Evolutionary conservation across 108 stramenopile genomes (phyloP).

Genomic region (Skeletonema menzelii): DNA sequence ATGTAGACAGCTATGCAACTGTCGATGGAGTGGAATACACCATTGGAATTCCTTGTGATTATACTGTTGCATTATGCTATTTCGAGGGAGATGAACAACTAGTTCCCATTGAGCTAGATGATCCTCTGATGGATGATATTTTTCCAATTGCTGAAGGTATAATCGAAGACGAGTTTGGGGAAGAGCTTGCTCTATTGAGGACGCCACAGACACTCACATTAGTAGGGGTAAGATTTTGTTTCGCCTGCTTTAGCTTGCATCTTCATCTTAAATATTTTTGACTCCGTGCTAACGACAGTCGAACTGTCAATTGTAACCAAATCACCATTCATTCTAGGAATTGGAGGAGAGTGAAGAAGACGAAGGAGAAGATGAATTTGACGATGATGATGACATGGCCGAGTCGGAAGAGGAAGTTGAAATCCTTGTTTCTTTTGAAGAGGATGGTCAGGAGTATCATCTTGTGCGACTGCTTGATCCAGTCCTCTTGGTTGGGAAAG

Average conservation of each 20-base stretch:
- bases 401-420: slow-evolving; percentile 85
- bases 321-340: slow-evolving; percentile 20
- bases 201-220: slow-evolving; percentile 87
- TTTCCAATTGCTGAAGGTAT: slow-evolving; percentile 82
- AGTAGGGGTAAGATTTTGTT: slow-evolving; percentile 60
- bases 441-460: slow-evolving; percentile 71
- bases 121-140: slow-evolving; percentile 81
- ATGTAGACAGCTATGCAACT: slow-evolving; percentile 71
- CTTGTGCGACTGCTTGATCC: slow-evolving; percentile 85
- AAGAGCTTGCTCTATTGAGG: slow-evolving; percentile 75
- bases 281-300: background rate
- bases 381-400: slow-evolving; percentile 53
- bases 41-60: slow-evolving; percentile 85
- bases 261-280: background rate
- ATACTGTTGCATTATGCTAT: slow-evolving; percentile 83
- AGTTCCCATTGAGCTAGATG: slow-evolving; percentile 77
- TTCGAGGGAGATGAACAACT: slow-evolving; percentile 65
- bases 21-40: slow-evolving; percentile 71
- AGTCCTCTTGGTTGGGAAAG: slow-evolving; percentile 86
- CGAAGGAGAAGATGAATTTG: slow-evolving; percentile 61
- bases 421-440: slow-evolving; percentile 81
- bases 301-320: background rate
- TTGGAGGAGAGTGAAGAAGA: slow-evolving; percentile 45
- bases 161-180: slow-evolving; percentile 88
- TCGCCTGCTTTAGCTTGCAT: background rate